Evolutionary conservation across 352 stramenopile species (phyloP).

Genomic region (Globisporangium okanoganense): DNA sequence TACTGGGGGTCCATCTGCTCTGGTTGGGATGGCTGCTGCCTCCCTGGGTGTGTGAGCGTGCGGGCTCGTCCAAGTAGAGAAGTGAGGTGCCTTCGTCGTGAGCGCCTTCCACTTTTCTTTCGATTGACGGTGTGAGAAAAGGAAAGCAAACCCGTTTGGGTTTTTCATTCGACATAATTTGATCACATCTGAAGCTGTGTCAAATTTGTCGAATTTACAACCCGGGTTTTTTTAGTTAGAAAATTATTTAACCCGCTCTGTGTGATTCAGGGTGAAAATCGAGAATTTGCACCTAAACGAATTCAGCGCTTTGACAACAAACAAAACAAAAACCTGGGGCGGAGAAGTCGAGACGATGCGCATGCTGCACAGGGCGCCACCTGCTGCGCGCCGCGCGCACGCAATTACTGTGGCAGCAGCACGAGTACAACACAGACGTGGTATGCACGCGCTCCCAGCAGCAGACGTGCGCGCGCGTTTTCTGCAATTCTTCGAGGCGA

Average conservation of each 20-base stretch:
- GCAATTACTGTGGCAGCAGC: neutral
- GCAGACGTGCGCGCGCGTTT: constrained; percentile 49
- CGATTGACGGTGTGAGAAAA: too few relatives aligned
- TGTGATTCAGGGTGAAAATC: too few relatives aligned
- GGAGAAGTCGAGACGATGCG: constrained; percentile 3
- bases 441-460: constrained; percentile 38
- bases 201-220: too few relatives aligned
- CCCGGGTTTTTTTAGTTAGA: neutral
- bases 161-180: too few relatives aligned
- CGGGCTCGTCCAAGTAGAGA: too few relatives aligned
- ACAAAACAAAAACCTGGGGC: neutral
- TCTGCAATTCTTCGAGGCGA: constrained; percentile 62
- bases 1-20: constrained; percentile 6
- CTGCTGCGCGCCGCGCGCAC: constrained; percentile 5
- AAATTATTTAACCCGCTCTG: neutral
- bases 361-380: neutral
- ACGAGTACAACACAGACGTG: constrained; percentile 7
- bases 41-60: too few relatives aligned
- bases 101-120: too few relatives aligned
- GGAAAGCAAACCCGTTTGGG: too few relatives aligned
- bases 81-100: too few relatives aligned
- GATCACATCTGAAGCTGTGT: too few relatives aligned
- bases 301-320: neutral
- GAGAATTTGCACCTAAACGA: neutral
- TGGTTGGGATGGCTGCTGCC: neutral